Base-by-base conservation (phyloP, 1,284 basidiomycete species). In the Phylloboletellus chloephorus region DNA sequence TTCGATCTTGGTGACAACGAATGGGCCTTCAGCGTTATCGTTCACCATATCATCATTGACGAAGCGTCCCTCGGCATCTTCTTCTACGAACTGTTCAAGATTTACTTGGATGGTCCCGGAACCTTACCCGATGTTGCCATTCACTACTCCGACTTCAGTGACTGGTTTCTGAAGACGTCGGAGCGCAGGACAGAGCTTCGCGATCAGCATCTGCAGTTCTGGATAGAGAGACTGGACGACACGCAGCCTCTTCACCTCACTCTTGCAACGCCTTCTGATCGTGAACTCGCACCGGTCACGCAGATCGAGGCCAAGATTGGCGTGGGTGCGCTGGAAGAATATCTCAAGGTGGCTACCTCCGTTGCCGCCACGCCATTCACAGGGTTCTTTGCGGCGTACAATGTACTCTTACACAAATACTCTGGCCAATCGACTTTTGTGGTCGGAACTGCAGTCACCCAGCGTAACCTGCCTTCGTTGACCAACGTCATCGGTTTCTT, bases 341-440 rank as follows among this genome's bases (percentile, higher is more conserved):
- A 57, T 41, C 5, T 39, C 17, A 49, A 54, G 13, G 5, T 54
- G 20, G 37, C 54, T 29, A 28, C 34, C 1, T 44, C 52, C 3
- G 34, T 36, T 7, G 38, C 38, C 5, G 45, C 45, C 26, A 57
- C 58, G 0, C 41, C 48, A 2, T 57, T 57, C 21, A 53, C 56
- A 20, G 55, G 51, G 8, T 60, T 57, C 45, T 57, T 60, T 28
- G 55, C 57, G 1, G 57, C 43, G 2, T 60, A 60, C 30, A 57
- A 58, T 11, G 10, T 60, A 10, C 53, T 57, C 5, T 50, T 57
- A 19, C 52, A 57, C 48, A 57, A 60, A 13, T 60, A 57, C 39
- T 60, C 55, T 19, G 39, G 52, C 19, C 55, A 57, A 21, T 40
- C 43, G 12, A 43, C 46, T 1, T 58, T 60, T 31, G 39, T 49